These are phyloP conservation scores for Eucalyptus erythrocorys DNA, from an alignment of 345 rosid genomes.

Conservation along the genomic window DNA sequence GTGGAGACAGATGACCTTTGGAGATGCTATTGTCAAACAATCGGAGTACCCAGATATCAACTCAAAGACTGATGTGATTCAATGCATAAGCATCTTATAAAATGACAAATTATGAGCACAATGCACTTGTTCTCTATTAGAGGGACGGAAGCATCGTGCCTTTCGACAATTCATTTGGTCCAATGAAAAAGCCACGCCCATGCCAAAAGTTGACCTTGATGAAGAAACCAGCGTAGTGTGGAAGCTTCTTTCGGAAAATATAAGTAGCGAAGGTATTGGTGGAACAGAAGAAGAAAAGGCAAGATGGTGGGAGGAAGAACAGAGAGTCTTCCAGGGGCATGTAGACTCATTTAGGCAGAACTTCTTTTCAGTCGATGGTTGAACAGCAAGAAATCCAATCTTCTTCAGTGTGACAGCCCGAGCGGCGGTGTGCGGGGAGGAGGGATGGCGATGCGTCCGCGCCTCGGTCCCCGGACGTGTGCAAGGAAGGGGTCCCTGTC, in stretches of 20 bases:
- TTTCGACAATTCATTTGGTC: slow-evolving; percentile 9
- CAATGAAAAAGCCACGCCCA: slow-evolving; percentile 28
- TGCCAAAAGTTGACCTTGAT: slow-evolving; percentile 79
- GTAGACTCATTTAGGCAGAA: slow-evolving; percentile 72
- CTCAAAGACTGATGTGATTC: background rate
- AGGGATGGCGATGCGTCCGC: too few species aligned
- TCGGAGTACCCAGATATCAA: slow-evolving; percentile 36
- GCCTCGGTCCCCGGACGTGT: too few species aligned
- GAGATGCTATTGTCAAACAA: slow-evolving; percentile 27
- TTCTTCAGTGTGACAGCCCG: too few species aligned
- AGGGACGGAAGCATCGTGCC: slow-evolving; percentile 53
- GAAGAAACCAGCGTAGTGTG: slow-evolving; percentile 74
- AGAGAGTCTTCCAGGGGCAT: slow-evolving; percentile 55
- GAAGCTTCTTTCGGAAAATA: slow-evolving; percentile 56
- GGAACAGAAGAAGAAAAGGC: slow-evolving; percentile 53
- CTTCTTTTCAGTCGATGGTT: too few species aligned
- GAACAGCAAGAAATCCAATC: too few species aligned
- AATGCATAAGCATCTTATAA: slow-evolving; percentile 42
- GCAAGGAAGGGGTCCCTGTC: too few species aligned
- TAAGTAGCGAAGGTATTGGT: slow-evolving; percentile 54
- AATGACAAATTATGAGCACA: slow-evolving; percentile 13
- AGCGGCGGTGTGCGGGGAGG: too few species aligned
- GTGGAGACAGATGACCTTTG: slow-evolving; percentile 10
- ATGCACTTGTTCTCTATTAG: slow-evolving; percentile 34
- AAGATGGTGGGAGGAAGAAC: slow-evolving; percentile 76